Base-by-base conservation (phyloP, 805 yeast genomes). In the Teunomyces panamensis region DNA sequence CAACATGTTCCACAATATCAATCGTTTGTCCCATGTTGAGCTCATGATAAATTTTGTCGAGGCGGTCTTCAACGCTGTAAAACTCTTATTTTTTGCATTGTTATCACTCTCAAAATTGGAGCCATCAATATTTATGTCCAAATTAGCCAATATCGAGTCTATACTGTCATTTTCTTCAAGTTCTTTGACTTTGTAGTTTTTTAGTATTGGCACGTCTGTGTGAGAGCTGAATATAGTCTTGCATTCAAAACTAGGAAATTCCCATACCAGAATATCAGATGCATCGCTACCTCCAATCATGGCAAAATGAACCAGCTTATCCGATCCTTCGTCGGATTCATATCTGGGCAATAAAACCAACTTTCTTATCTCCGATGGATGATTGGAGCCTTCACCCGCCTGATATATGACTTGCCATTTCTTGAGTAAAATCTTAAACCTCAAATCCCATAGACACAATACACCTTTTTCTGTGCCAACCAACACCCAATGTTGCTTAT, bases 381-480 rank as follows among this genome's bases (percentile, higher is more conserved):
- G 41, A 26, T 32, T 30, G 6, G 44, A 44, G 9, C 10, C 13
- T 30, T 39, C 43, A 8, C 43, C 34, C 74, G 77, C 45, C 5
- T 42, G 35, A 37, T 45, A 37, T 17, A 24, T 13, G 39, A 89
- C 74, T 8, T 77, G 76, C 82, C 89, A 86, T 1, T 84, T 71
- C 50, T 78, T 83, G 30, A 89, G 68, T 36, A 78, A 68, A 0
- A 85, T 49, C 30, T 74, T 74, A 61, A 89, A 88, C 46, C 95
- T 70, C 30, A 87, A 54, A 62, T 90, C 97, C 96, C 96, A 90
- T 11, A 92, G 65, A 52, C 82, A 83, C 28, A 94, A 60, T 0
- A 84, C 68, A 1, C 97, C 97, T 34, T 77, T 78, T 0, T 79
- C 68, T 0, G 97, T 88, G 0, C 97, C 97, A 2, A 85, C 60